Evolutionary conservation across 108 stramenopile species (phyloP).

Genomic region (Poteriospumella lacustris): DNA sequence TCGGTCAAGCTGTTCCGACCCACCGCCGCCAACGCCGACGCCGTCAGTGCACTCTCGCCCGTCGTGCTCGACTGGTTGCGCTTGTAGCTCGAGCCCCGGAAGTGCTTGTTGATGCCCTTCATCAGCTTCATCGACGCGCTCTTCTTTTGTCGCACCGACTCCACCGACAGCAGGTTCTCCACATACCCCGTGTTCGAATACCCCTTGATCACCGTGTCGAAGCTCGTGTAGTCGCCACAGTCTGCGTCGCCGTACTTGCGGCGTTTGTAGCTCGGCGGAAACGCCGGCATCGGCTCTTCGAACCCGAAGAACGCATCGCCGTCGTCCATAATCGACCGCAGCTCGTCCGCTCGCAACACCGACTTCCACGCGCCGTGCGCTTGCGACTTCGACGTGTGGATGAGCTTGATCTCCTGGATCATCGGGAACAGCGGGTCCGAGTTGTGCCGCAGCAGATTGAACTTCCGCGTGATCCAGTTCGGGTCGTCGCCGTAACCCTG

Average conservation of each 20-base stretch:
- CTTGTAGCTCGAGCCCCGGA: no score
- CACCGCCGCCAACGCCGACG: background rate
- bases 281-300: slow-evolving; percentile 1
- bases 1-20: background rate
- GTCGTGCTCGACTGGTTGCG: no score
- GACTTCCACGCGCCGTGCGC: background rate
- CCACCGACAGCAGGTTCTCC: background rate
- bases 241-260: background rate
- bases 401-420: background rate
- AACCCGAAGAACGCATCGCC: slow-evolving; percentile 29
- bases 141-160: no score
- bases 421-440: background rate
- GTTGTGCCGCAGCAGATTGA: background rate
- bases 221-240: slow-evolving; percentile 27
- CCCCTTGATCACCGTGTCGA: background rate
- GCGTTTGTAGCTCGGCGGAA: slow-evolving; percentile 27
- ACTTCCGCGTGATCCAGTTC: slow-evolving; percentile 13
- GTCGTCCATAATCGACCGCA: background rate
- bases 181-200: slow-evolving; percentile 22
- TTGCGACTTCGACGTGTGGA: background rate
- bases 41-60: no score
- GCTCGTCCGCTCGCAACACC: slow-evolving; percentile 14
- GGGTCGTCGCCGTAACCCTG: background rate
- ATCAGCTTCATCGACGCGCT: background rate
- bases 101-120: background rate